These are phyloP conservation scores for Strobilomyces dryophilus DNA, from an alignment of 768 basidiomycete species.

Conservation along the genomic window DNA sequence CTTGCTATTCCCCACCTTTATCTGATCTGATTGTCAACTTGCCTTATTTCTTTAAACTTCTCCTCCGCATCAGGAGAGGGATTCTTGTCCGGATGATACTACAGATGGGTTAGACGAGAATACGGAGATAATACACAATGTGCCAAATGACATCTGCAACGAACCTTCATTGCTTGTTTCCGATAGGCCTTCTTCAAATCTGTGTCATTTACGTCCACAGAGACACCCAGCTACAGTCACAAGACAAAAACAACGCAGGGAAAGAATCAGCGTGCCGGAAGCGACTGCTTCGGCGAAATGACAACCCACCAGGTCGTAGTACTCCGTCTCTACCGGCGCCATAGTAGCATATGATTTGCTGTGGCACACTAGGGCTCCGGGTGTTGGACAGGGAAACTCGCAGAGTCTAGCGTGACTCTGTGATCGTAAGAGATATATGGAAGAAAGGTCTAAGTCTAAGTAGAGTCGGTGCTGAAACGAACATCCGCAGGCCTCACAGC, in stretches of 20 bases:
- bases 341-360: slow-evolving; percentile 33
- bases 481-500: slow-evolving; percentile 20
- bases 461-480: slow-evolving; percentile 5
- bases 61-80: slow-evolving; percentile 88
- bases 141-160: slow-evolving; percentile 14
- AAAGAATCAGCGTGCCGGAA: not conserved
- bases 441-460: not conserved
- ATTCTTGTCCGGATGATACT: slow-evolving; percentile 98
- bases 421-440: not conserved
- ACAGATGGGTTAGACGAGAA: not conserved
- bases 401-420: slow-evolving; percentile 4
- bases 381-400: not conserved
- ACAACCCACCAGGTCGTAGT: slow-evolving; percentile 73
- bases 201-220: slow-evolving; percentile 69
- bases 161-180: slow-evolving; percentile 88
- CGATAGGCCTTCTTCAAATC: slow-evolving; percentile 93
- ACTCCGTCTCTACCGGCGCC: slow-evolving; percentile 89
- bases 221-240: slow-evolving; percentile 57
- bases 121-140: not conserved
- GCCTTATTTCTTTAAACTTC: slow-evolving; percentile 97
- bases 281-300: not conserved
- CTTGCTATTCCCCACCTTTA: slow-evolving; percentile 7
- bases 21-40: slow-evolving; percentile 18
- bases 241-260: not conserved
- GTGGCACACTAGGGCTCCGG: not conserved